Evolutionary conservation across 73 alveolate genomes (phyloP), one percentile per base, ranked within the genome.

Genomic region (Paramecium caudatum): DNA sequence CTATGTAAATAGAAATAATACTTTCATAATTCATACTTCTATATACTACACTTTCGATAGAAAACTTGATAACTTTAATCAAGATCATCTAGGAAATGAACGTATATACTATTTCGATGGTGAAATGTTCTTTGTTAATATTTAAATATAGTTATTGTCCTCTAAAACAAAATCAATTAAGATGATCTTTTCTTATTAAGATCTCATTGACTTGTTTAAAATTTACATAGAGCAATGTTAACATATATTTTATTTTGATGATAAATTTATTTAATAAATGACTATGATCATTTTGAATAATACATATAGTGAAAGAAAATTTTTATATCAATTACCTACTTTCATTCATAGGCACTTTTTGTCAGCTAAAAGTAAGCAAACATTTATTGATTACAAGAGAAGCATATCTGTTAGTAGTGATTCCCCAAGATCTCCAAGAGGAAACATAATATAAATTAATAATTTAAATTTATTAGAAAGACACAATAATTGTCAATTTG

Each of bases 51-150:
- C 47, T 16, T 74, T 74, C 43, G 32, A 74, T 74, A 74, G 55
- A 74, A 74, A 37, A 74, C 19, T 41, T 19, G 70, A 74, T 39
- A 37, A 27, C 19, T 41, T 27, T 39, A 74, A 41, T 74, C 13
- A 36, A 9, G 49, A 36, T 33, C n/a, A 65, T 5, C 36, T 41
- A 45, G 43, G 62, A 37, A 74, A 74, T 74, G 62, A 74, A 23
- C 2, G 88, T 21, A 74, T 74, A 41, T 74, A 74, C 15, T 74
- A 74, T 45, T 74, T 74, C 19, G 88, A 74, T 41, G 88, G 88
- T 37, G 68, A 74, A 12, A 12, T n/a, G 46, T 41, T 74, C 16
- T 74, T 19, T 43, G 37, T 70, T n/a, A 70, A 70, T 43, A 8
- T 70, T 37, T 43, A 33, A 36, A 12, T 70, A 36, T 27, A 36